phyloP scores from a whole-genome alignment of 2,329 filamentous ascomycete genomes.

The Colletotrichum sp. region DNA sequence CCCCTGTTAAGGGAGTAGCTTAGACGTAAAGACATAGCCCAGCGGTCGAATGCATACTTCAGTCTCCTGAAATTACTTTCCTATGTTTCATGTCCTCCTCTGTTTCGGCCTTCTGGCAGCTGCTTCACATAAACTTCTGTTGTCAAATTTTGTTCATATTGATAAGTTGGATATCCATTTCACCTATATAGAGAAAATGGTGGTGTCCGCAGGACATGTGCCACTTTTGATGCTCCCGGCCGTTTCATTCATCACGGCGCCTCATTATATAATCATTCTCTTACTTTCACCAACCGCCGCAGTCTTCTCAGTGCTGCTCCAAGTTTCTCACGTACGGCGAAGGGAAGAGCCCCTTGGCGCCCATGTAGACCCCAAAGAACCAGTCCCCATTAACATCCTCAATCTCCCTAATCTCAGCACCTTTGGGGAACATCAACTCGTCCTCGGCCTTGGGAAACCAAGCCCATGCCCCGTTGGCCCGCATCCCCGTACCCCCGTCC shows the following conservation, averaged over 20 bases:
- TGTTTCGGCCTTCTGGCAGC: not conserved
- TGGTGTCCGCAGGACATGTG: not conserved
- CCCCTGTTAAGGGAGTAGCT: not conserved
- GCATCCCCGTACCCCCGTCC: slow-evolving; percentile 73
- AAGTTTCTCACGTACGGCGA: slow-evolving; percentile 72
- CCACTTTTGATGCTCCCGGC: not conserved
- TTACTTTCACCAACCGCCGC: not conserved
- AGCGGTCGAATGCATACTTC: not conserved
- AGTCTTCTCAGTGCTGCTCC: slow-evolving; percentile 11
- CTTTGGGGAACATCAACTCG: slow-evolving; percentile 83
- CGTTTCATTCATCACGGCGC: not conserved
- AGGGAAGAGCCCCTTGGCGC: slow-evolving; percentile 79
- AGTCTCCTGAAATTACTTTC: not conserved
- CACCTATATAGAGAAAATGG: not conserved
- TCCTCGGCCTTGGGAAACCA: slow-evolving; percentile 77
- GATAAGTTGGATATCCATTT: not conserved
- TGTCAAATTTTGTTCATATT: not conserved
- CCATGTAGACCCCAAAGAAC: slow-evolving; percentile 88
- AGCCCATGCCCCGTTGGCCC: slow-evolving; percentile 72
- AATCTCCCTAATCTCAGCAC: slow-evolving; percentile 82
- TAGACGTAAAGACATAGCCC: not conserved
- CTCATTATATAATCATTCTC: not conserved
- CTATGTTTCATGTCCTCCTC: not conserved
- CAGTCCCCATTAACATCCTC: slow-evolving; percentile 92
- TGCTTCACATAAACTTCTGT: not conserved